These are phyloP conservation scores for Fonsecaea pedrosoi DNA, from an alignment of 2,329 filamentous ascomycete species.

Conservation along the genomic window DNA sequence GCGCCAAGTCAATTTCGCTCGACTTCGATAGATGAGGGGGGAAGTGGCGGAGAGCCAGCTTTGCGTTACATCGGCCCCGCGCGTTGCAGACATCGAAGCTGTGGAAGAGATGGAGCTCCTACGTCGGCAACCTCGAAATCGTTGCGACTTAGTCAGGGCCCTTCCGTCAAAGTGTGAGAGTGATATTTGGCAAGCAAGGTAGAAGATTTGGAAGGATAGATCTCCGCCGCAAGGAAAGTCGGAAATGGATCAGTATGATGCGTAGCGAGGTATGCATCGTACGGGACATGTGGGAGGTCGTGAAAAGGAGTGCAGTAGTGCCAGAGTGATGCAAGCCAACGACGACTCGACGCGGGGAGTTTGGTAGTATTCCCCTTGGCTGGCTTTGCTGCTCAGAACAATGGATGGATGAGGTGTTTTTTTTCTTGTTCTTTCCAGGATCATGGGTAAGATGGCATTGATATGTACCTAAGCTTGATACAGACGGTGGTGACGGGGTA, in stretches of 20 bases:
- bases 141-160: background rate
- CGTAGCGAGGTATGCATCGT: background rate
- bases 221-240: background rate
- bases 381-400: background rate
- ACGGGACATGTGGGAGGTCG: background rate
- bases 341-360: background rate
- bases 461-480: conserved; percentile 2
- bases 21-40: background rate
- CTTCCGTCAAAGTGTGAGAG: background rate
- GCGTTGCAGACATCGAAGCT: background rate
- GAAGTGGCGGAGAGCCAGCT: background rate
- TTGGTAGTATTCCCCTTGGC: background rate
- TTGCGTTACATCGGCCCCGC: background rate
- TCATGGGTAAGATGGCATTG: background rate
- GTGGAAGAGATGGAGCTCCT: background rate
- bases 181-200: background rate
- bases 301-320: background rate
- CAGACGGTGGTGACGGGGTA: background rate
- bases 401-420: background rate
- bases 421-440: conserved; percentile 1
- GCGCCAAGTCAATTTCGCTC: background rate
- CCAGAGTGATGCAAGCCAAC: background rate
- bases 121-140: background rate
- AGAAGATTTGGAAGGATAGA: background rate
- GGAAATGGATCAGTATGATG: background rate